Evolutionary conservation across 2,329 filamentous ascomycete species (phyloP), one percentile per base, ranked within the genome.

Genomic region (Magnaporthiopsis poae): DNA sequence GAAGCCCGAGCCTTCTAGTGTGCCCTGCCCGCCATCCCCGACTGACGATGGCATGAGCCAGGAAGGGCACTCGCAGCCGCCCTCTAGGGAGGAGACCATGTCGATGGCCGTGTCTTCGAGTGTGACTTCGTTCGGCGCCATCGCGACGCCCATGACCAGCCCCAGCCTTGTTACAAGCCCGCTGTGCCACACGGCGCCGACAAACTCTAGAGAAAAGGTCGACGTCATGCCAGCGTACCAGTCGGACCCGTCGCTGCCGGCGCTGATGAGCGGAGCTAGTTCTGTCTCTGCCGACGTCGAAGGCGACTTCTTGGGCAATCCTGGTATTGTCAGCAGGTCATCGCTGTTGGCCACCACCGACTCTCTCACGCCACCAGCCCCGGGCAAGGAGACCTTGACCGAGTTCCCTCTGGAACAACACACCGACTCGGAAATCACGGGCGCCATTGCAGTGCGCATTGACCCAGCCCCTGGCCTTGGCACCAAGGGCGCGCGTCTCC

Each of bases 241-340:
- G 66, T 88, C 86, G 3, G 86, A 88, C 65, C 86, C 86, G 0
- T 89, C 86, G 5, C 75, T 89, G 2, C 86, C 86, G 13, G 86
- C 86, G 8, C 76, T 88, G 9, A 78, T 88, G 13, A 88, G 86
- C 67, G 84, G 86, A 13, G 84, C 86, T 11, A 88, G 86, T 71
- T 89, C 86, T 2, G 81, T 88, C 12, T 88, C 85, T 18, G 85
- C 84, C 0, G 86, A 88, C 70, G 77, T 83, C 29, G 86, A 89
- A 69, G 84, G 82, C 1, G 86, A 88, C 63, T 84, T 87, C 59
- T 76, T 87, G 3, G 76, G 81, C 66, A 78, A 76, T 29, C 83
- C 83, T 12, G 81, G 80, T 5, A 75, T 79, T 7, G 76, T 83
- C 8, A 77, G 77, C 3, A 77, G 77, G 25, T 75, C 78, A 1